phyloP scores from a whole-genome alignment of 2,329 filamentous ascomycete genomes.

The Calonectria hongkongensis region DNA sequence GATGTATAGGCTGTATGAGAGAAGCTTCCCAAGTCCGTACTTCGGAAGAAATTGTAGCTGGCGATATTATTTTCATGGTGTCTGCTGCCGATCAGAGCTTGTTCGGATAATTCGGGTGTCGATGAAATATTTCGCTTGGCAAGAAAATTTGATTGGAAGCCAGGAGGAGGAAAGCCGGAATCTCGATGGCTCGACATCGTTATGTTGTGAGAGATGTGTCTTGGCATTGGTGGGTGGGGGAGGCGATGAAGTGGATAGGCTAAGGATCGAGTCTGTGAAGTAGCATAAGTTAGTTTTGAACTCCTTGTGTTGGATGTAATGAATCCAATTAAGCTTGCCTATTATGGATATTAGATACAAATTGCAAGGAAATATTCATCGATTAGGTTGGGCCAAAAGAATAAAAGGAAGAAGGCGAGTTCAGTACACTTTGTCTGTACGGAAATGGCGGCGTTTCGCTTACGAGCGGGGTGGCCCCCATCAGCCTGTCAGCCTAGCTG shows the following conservation, averaged over 20 bases:
- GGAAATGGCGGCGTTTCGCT: background rate
- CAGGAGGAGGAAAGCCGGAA: background rate
- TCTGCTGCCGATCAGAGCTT: background rate
- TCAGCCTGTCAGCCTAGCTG: constrained; percentile 6
- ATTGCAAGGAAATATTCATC: background rate
- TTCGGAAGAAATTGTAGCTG: constrained; percentile 1
- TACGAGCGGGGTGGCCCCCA: background rate
- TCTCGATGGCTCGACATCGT: background rate
- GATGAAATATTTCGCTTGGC: background rate
- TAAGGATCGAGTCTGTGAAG: background rate
- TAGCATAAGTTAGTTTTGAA: background rate
- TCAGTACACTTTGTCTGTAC: background rate
- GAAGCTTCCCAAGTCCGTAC: background rate
- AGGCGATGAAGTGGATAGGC: background rate
- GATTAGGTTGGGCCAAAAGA: background rate
- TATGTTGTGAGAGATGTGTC: background rate
- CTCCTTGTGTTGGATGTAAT: background rate
- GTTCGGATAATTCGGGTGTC: too few relatives aligned
- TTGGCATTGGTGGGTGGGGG: background rate
- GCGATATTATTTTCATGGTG: background rate
- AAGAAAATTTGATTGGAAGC: background rate
- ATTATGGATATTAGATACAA: background rate
- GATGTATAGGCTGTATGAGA: background rate
- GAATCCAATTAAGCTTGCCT: background rate
- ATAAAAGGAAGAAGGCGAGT: background rate